Evolutionary conservation across 345 rosid species (phyloP), one percentile per base, ranked within the genome.

Genomic region (Eucalyptus grandis): DNA sequence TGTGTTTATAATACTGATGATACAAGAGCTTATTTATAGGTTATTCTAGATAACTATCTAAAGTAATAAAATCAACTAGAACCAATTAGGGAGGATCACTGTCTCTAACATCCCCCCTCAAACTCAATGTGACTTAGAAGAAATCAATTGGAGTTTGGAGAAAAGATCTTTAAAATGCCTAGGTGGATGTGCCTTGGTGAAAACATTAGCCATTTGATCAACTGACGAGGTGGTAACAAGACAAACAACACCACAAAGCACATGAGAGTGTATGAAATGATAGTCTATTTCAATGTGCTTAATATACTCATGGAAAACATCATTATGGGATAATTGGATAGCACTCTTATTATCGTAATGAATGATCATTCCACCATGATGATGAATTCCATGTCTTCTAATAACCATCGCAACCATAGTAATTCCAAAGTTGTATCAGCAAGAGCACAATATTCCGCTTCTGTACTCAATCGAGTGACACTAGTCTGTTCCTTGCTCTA

Each of bases 321-420:
- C 67, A 60, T 60, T 5, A 26, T 11, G 31, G 14, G 67, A 26
- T 60, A 26, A 11, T 26, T 26, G 14, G 31, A 60, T 26, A 60
- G 67, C 31, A 60, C 6, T 60, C 2, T 1, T 0, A 7, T 26
- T 26, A 60, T 60, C n/a, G 0, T 12, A 60, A 60, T 26, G n/a
- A 60, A 60, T 60, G 15, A 60, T 7, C 6, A 27, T 11, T 60
- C 67, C 67, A 60, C 67, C 67, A 60, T 11, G 6, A 60, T 60
- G 67, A 26, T 24, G 31, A 12, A 26, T 7, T 60, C 7, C 8
- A 1, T 60, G 67, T 60, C 8, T 60, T 60, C 14, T 60, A 60
- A 60, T 53, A 53, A 53, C 5, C 58, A 19, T 53, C 9, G 1
- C 58, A 53, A 53, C 58, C 5, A 53, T 53, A 53, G 58, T 53